Base-by-base conservation (phyloP, 345 rosid species). In the Cardiospermum halicacabum region DNA sequence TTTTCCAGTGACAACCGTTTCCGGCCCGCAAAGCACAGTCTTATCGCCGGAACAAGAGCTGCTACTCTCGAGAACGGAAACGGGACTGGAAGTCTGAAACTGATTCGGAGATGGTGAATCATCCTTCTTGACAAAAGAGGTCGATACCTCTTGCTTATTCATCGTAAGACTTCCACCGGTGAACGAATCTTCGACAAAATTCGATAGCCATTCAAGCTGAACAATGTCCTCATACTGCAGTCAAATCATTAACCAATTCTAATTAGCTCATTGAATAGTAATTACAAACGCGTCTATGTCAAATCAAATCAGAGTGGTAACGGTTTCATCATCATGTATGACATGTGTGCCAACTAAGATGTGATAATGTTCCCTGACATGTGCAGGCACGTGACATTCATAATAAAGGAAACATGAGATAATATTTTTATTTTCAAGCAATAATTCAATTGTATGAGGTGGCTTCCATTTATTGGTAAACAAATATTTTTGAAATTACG, bases 1-100 rank as follows among this genome's bases (percentile, higher is more conserved):
- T 66, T 69, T 85, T 16, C 77, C 88, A 0, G 78, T 62, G 22
- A 75, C 75, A 22, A 70, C 58, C 3, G 74, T 65, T 62, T 84
- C 81, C 6, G 86, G 75, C 69, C 80, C 78, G 43, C 69, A 69
- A 3, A 78, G 69, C 16, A 25, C 66, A 11, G 76, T 66, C 36
- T 89, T 84, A 45, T 83, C 84, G 6, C 81, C 91, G 0, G 92
- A 81, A 69, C 84, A 87, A 9, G 94, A 85, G 71, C 89, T 83
- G 79, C 97, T 86, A 78, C 97, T 95, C 55, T 95, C 97, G 7
- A 95, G 90, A 2, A 89, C 99, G 6, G 97, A 91, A 58, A 87
- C 82, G 1, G 97, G 96, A 65, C 97, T 91, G 7, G 93, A 85
- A 18, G 78, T 87, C 75, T 61, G 81, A 77, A 91, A 89, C 61